Evolutionary conservation across 805 yeast genomes (phyloP).

Genomic region (Nakazawaea laoshanensis): DNA sequence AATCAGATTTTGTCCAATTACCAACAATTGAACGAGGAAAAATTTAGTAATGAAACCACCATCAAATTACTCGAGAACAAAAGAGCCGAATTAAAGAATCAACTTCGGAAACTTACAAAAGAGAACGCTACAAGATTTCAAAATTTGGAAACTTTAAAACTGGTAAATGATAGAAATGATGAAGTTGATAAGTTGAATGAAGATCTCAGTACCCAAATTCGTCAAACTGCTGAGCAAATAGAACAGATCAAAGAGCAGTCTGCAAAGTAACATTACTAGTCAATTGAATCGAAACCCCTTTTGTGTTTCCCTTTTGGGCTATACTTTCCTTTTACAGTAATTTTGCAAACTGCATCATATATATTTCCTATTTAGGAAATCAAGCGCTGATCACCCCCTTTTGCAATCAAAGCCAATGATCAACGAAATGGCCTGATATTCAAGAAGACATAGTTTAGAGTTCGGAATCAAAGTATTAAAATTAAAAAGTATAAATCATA

Average conservation of each 20-base stretch:
- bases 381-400: too few relatives aligned
- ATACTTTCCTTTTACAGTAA: too few relatives aligned
- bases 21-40: slow-evolving; percentile 24
- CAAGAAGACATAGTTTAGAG: too few relatives aligned
- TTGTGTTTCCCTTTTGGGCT: too few relatives aligned
- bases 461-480: too few relatives aligned
- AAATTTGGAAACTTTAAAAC: slow-evolving; percentile 23
- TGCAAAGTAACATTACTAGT: too few relatives aligned
- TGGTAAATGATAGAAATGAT: slow-evolving; percentile 21
- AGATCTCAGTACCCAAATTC: slow-evolving; percentile 18
- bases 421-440: too few relatives aligned
- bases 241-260: slow-evolving; percentile 11
- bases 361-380: too few relatives aligned
- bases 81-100: slow-evolving; percentile 10
- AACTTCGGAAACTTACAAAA: slow-evolving; percentile 12
- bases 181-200: slow-evolving; percentile 21
- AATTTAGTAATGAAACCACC: slow-evolving; percentile 17
- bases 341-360: too few relatives aligned
- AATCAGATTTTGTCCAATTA: slow-evolving; percentile 22
- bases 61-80: slow-evolving; percentile 14
- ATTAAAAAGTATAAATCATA: too few relatives aligned
- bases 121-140: slow-evolving; percentile 14
- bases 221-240: slow-evolving; percentile 15
- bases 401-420: too few relatives aligned
- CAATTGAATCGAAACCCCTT: too few relatives aligned